These are phyloP conservation scores for Pseudocercospora pini-densiflorae DNA, from an alignment of 2,329 filamentous ascomycete genomes.

Conservation along the genomic window DNA sequence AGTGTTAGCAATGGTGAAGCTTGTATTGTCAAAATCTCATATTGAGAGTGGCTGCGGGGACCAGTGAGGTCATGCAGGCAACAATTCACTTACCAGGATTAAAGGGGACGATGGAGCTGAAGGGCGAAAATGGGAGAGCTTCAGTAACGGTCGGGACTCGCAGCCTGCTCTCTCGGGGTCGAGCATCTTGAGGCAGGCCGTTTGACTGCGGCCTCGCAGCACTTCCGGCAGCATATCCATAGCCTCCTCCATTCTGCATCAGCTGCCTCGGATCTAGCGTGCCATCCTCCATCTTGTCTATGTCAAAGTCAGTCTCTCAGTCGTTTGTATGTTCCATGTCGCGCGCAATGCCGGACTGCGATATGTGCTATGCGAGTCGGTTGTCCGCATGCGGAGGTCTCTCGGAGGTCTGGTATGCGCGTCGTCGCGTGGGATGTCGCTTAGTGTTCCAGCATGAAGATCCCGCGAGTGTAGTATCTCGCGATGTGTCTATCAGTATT, in stretches of 20 bases:
- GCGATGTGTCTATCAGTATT: background rate
- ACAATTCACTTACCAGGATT: slow-evolving; percentile 70
- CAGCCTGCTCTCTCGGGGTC: slow-evolving; percentile 19
- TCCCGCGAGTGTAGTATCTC: background rate
- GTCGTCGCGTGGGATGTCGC: background rate
- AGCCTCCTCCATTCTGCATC: slow-evolving; percentile 7
- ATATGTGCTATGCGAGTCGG: slow-evolving; percentile 1
- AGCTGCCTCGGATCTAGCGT: slow-evolving; percentile 24
- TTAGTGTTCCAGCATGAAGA: background rate
- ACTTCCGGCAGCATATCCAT: background rate
- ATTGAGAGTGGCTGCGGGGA: slow-evolving; percentile 10
- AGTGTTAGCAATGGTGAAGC: slow-evolving; percentile 7
- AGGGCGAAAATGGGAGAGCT: slow-evolving; percentile 79
- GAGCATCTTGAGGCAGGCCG: slow-evolving; percentile 18
- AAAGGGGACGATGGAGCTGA: slow-evolving; percentile 79
- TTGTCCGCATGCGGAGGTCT: slow-evolving; percentile 18
- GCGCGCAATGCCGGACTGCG: background rate
- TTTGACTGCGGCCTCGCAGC: slow-evolving; percentile 19
- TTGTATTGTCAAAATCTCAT: background rate
- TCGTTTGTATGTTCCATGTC: slow-evolving; percentile 12
- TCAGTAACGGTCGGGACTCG: slow-evolving; percentile 65
- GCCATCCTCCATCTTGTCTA: slow-evolving; percentile 14
- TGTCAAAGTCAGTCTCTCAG: background rate
- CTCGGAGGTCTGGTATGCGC: slow-evolving; percentile 15
- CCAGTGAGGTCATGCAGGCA: slow-evolving; percentile 45